Evolutionary conservation across 371 early-diverging fungal genomes (phyloP), one percentile per base, ranked within the genome.

Genomic region (Mortierella polycephala): DNA sequence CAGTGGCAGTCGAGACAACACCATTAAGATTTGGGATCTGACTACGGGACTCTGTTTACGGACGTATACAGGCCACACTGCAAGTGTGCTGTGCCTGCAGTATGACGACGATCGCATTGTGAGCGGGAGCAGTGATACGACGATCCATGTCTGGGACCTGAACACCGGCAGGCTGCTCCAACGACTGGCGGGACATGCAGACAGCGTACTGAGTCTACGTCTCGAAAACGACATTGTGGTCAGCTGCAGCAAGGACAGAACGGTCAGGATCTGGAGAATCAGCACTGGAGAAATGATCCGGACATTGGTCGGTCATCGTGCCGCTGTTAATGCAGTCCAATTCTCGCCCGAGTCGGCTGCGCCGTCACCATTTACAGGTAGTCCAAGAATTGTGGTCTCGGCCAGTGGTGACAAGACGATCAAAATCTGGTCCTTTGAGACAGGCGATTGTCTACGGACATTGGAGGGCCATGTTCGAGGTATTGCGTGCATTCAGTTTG

Each of bases 231-330:
- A 85, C n/a, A 81, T 83, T 12, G 85, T 96, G 16, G 93, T 95
- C 8, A 91, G 92, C 44, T 95, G 95, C 65, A 93, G 93, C n/a
- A 94, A 96, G 77, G 98, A 97, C 74, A 85, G 88, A 23, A 93
- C 94, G 1, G 89, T 96, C 40, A 88, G 91, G 62, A 84, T 96
- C 4, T 98, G 96, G 96, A 84, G 86, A 49, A 66, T 89, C 5
- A 73, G 83, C 18, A 86, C 84, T 0, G 92, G 92, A 3, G 63
- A 63, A 30, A 73, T 81, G 30, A 30, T 85, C 4, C 74, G 87
- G 67, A 71, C 83, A 40, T 76, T 87, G 39, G 49, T 67, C 53
- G 82, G 95, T 55, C 79, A 90, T 83, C 81, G 87, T 1, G 91
- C 93, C 1, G 94, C 93, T 2, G 92, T 96, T 39, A 96, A 96